Conservation (phyloP, 192 early-diverging fungal species). For the Dimargaris cristalligena region DNA sequence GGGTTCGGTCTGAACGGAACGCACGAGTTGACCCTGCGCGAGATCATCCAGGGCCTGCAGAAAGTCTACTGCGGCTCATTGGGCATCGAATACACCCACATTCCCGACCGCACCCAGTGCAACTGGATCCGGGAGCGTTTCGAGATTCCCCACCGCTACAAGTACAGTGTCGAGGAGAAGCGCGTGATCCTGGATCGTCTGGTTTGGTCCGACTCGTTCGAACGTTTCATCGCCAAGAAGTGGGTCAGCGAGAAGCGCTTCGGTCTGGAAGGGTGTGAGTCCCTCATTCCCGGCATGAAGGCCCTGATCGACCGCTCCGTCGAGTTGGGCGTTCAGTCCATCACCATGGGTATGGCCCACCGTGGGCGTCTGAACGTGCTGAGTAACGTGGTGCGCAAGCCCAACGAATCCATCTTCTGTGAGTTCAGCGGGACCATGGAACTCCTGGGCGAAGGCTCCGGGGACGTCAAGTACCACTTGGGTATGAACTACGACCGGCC, state of each 20-base stretch:
- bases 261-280: conserved; percentile 93
- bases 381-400: conserved; percentile 97
- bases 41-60: conserved; percentile 72
- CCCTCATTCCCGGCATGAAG: conserved; percentile 97
- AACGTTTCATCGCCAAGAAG: conserved; percentile 89
- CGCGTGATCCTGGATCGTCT: conserved; percentile 83
- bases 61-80: conserved; percentile 83
- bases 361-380: conserved; percentile 96
- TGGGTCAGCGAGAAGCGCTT: conserved; percentile 97
- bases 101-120: conserved; percentile 85
- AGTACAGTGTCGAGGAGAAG: conserved; percentile 82
- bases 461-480: conserved; percentile 89
- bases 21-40: conserved; percentile 66
- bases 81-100: conserved; percentile 97
- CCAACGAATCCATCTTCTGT: conserved; percentile 95
- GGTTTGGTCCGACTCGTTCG: conserved; percentile 94
- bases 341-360: conserved; percentile 98
- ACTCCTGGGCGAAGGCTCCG: conserved; percentile 83
- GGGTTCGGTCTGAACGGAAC: conserved; percentile 54
- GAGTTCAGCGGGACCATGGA: conserved; percentile 85
- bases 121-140: conserved; percentile 91
- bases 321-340: conserved; percentile 85
- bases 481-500: conserved; percentile 93
- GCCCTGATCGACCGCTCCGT: conserved; percentile 91
- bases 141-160: conserved; percentile 80